A percentile compares a stretch with the other conserved stretches of the same genome.
Conservation (phyloP, 2,329 filamentous ascomycete genomes). For the Fusarium mangiferae region DNA sequence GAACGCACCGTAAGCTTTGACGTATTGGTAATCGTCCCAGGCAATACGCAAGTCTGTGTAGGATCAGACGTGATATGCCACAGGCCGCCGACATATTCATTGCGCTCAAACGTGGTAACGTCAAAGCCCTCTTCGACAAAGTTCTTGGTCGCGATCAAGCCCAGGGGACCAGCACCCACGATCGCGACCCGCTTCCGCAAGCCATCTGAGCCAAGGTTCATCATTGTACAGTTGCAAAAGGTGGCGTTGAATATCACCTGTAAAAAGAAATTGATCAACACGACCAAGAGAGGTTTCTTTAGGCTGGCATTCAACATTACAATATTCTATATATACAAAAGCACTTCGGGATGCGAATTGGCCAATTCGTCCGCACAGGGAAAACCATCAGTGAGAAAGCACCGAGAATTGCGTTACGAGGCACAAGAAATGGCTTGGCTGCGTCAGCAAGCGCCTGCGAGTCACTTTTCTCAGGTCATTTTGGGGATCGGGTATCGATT, state of each 20-base stretch:
- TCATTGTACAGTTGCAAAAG: neutral
- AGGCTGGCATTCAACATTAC: neutral
- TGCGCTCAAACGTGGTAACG: neutral
- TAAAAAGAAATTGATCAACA: neutral
- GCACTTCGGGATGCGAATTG: neutral
- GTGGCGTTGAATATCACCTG: neutral
- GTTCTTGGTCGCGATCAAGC: neutral
- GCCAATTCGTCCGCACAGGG: neutral
- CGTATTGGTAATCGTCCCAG: accelerated
- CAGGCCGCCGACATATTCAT: neutral
- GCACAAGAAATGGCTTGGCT: neutral
- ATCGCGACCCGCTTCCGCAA: neutral
- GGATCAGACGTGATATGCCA: neutral
- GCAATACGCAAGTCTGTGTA: neutral
- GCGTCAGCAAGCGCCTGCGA: neutral
- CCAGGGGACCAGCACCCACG: neutral
- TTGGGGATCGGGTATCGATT: neutral
- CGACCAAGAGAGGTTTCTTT: neutral
- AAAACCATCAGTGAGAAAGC: neutral
- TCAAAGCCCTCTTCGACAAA: conserved; percentile 4
- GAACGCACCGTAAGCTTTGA: neutral
- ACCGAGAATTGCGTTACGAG: neutral
- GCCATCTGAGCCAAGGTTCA: neutral
- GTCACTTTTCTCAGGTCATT: neutral
- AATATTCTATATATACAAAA: neutral